phyloP scores from a whole-genome alignment of 108 stramenopile species.

The Cafeteria roenbergensis region DNA sequence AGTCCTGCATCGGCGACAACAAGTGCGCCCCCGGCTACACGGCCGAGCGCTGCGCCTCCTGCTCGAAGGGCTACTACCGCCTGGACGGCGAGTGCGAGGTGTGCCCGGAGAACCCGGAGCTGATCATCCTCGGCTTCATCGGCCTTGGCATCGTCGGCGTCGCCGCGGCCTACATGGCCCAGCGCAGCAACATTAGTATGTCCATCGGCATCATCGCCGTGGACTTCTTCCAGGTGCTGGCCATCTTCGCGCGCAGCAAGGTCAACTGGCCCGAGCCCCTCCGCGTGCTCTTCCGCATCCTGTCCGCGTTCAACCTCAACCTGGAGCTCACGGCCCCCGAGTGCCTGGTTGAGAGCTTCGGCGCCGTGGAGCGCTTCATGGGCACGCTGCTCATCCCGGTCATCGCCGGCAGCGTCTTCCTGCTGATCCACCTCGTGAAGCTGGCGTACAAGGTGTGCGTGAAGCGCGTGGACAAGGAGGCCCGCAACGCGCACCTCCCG shows the following conservation, averaged over 20 bases:
- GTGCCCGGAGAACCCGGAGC: slow-evolving; percentile 24
- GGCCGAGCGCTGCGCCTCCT: slow-evolving; percentile 19
- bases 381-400: neutral
- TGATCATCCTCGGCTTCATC: neutral
- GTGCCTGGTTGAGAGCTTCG: slow-evolving; percentile 14
- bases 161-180: slow-evolving; percentile 13
- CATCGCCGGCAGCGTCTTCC: neutral
- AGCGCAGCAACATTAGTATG: slow-evolving; percentile 11
- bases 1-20: slow-evolving; percentile 27
- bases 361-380: slow-evolving; percentile 21
- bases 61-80: slow-evolving; percentile 18
- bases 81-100: slow-evolving; percentile 17
- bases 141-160: slow-evolving; percentile 1
- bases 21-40: slow-evolving; percentile 20
- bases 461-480: neutral
- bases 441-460: neutral
- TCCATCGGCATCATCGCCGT: slow-evolving; percentile 16
- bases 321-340: slow-evolving; percentile 28
- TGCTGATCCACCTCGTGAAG: neutral
- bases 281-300: slow-evolving; percentile 1
- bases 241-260: slow-evolving; percentile 14
- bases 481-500: neutral
- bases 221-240: slow-evolving; percentile 26
- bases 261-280: slow-evolving; percentile 18
- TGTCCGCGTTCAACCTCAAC: slow-evolving; percentile 29